Conservation (phyloP, 495 filamentous ascomycete genomes). For the Pseudomonodictys pantanalensis region DNA sequence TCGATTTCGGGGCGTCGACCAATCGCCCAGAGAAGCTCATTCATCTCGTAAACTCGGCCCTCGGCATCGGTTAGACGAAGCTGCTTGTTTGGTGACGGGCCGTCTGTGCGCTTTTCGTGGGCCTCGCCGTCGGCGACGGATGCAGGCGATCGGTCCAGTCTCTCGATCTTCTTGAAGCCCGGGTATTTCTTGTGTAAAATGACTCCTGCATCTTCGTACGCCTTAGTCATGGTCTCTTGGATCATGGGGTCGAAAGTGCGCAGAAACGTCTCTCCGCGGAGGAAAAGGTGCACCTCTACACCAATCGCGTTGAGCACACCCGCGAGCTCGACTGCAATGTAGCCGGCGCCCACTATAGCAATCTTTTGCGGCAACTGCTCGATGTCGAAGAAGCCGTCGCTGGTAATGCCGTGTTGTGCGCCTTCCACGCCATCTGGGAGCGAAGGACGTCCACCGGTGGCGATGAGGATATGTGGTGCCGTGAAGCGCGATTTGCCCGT, state of each 20-base stretch:
- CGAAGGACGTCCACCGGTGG: constrained; percentile 53
- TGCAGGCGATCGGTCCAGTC: constrained; percentile 12
- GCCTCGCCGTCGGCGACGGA: neutral
- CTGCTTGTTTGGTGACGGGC: constrained; percentile 22
- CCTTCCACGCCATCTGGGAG: constrained; percentile 49
- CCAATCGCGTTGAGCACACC: constrained; percentile 32
- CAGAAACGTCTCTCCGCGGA: constrained; percentile 28
- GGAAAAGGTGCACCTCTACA: constrained; percentile 32
- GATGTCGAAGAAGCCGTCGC: constrained; percentile 44
- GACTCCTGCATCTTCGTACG: constrained; percentile 28
- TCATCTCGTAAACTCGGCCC: constrained; percentile 21
- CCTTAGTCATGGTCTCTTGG: constrained; percentile 30
- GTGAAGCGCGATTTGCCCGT: constrained; percentile 47
- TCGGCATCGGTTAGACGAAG: constrained; percentile 21
- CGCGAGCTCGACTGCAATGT: constrained; percentile 34
- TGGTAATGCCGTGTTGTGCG: constrained; percentile 57
- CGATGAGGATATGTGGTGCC: constrained; percentile 56
- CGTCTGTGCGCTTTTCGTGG: constrained; percentile 19
- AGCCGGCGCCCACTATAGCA: constrained; percentile 25
- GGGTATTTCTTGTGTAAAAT: constrained; percentile 25
- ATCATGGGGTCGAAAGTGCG: constrained; percentile 33
- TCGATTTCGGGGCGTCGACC: constrained; percentile 22
- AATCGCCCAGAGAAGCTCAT: constrained; percentile 32
- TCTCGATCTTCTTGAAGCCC: constrained; percentile 25
- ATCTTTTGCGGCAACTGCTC: constrained; percentile 25